A percentile compares a stretch with the other conserved stretches of the same genome.
Conservation (phyloP, 1,284 basidiomycete species). For the Austroboletus novae-zelandiae region DNA sequence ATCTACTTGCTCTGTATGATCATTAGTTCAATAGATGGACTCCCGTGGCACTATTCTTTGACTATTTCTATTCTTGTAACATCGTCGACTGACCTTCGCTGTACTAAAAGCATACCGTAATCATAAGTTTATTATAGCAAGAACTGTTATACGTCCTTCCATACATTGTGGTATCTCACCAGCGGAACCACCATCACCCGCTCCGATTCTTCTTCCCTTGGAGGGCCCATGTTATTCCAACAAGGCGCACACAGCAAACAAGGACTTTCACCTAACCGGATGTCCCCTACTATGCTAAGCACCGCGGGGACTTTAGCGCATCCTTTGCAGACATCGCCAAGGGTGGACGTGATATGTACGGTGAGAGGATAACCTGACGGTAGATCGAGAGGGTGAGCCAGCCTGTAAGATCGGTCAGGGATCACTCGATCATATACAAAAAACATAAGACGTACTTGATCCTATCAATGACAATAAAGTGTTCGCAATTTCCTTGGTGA, state of each 20-base stretch:
- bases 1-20: conserved; percentile 23
- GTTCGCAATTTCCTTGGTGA: conserved; percentile 79
- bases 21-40: conserved; percentile 33
- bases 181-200: conserved; percentile 52
- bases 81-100: neutral
- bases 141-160: conserved; percentile 10
- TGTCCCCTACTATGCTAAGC: conserved; percentile 63
- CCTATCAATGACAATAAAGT: conserved; percentile 69
- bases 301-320: conserved; percentile 69
- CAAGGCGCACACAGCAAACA: conserved; percentile 69
- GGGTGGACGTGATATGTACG: conserved; percentile 58
- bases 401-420: conserved; percentile 36
- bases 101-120: conserved; percentile 1
- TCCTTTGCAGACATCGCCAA: conserved; percentile 60
- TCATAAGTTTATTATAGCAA: neutral
- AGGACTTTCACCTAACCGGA: conserved; percentile 72
- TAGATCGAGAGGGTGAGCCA: conserved; percentile 56
- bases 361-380: conserved; percentile 61
- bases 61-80: conserved; percentile 9
- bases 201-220: conserved; percentile 35
- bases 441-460: conserved; percentile 51
- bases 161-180: conserved; percentile 39
- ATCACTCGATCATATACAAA: neutral
- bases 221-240: conserved; percentile 66
- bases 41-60: conserved; percentile 1